These are phyloP conservation scores for Physaria fendleri DNA, from an alignment of 345 rosid species.

Conservation along the genomic window DNA sequence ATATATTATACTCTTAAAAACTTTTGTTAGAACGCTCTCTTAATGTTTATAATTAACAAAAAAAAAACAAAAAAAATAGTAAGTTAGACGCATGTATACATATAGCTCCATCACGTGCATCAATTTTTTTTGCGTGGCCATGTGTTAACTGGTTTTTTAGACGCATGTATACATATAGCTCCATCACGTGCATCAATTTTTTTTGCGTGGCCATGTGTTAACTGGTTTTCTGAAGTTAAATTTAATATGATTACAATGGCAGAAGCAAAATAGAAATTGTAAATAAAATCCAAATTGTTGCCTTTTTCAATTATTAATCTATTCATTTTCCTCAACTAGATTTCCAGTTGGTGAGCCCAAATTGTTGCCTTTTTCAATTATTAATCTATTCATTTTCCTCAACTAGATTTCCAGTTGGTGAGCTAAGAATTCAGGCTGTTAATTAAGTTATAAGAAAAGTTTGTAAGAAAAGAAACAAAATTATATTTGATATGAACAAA, in stretches of 20 bases:
- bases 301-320: neutral
- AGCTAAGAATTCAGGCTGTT: neutral
- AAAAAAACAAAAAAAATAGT: neutral
- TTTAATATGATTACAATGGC: neutral
- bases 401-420: constrained; percentile 15
- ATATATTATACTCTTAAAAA: constrained; percentile 4
- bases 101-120: constrained; percentile 5
- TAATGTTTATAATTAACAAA: neutral
- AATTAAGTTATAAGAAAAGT: neutral
- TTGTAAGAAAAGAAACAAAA: neutral
- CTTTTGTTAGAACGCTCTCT: neutral
- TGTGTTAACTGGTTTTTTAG: neutral
- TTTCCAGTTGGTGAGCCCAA: constrained; percentile 11
- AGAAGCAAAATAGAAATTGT: neutral
- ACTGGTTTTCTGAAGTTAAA: neutral
- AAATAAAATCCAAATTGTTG: neutral
- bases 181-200: constrained; percentile 8
- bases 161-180: constrained; percentile 6
- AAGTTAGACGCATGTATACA: constrained; percentile 14
- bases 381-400: constrained; percentile 5
- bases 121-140: neutral
- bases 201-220: constrained; percentile 8
- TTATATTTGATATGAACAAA: neutral
- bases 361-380: neutral
- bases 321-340: constrained; percentile 12